Evolutionary conservation across 306 rosid species (phyloP), one percentile per base, ranked within the genome.

Genomic region (Trifolium dubium): DNA sequence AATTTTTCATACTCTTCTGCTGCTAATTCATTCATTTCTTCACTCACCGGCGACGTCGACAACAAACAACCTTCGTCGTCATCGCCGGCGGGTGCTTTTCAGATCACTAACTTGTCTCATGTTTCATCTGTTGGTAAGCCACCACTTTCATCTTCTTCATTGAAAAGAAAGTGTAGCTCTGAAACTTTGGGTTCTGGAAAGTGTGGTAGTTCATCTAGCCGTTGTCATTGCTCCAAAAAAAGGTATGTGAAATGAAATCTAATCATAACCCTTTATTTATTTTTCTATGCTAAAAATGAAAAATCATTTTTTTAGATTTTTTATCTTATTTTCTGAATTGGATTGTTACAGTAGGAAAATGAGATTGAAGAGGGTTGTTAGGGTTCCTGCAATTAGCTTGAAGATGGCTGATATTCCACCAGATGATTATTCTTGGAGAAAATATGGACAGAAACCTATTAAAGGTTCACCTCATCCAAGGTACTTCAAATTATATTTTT

Each of bases 391-490:
- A 0, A 89, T 90, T 74, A 92, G 96, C 82, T 83, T 90, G 85
- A 92, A 92, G 83, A 62, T 90, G 91, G 86, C 98, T 14, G 98
- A 92, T 85, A 92, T 92, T 55, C 98, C 98, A 72, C 96, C 98
- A 1, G 98, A 92, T 64, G 98, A 92, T 84, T 92, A 87, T 67
- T 92, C 98, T 3, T 92, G 98, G 98, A 86, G 98, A 28, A 92
- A 92, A 58, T 92, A 92, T 30, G 98, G 98, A 0, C 98, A 92
- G 73, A 92, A 92, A 79, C 96, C 98, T 43, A 92, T 92, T 28
- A 92, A 92, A 79, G 98, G 98, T 4, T 92, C 98, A 51, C 98
- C 96, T 63, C 91, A 92, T 81, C 98, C 98, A 31, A 92, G 98
- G 98, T 90, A 87, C 31, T 17, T 40, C 2, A 10, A 34, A 62